These are phyloP conservation scores for Testicularia cyperi DNA, from an alignment of 1,284 basidiomycete genomes.

Conservation along the genomic window DNA sequence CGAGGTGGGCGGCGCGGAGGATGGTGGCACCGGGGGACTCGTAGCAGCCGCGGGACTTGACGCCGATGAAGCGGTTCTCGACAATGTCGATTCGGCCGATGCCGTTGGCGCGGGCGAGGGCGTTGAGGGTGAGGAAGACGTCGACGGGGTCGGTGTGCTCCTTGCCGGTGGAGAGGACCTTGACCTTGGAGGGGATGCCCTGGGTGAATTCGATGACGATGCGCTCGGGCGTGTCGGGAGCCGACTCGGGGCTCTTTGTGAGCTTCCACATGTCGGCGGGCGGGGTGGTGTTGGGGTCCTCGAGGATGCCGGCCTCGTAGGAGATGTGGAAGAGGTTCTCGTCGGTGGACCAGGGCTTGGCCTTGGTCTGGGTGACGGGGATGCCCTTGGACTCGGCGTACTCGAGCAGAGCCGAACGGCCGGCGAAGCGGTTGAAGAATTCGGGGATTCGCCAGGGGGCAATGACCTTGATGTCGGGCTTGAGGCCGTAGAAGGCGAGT, in stretches of 20 bases:
- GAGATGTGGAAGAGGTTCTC: constrained; percentile 99
- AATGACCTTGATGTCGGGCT: constrained; percentile 97
- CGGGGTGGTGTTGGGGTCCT: constrained; percentile 92
- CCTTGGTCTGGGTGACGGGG: constrained; percentile 89
- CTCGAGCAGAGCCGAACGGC: constrained; percentile 85
- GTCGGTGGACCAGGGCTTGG: constrained; percentile 95
- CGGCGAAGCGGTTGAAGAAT: constrained; percentile 96
- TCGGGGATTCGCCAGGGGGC: constrained; percentile 96
- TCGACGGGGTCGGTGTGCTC: constrained; percentile 82
- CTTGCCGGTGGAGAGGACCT: constrained; percentile 47
- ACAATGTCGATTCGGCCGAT: constrained; percentile 97
- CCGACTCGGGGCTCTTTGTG: constrained; percentile 78
- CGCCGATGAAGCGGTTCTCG: constrained; percentile 98
- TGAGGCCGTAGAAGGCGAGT: constrained; percentile 96
- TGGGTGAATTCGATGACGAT: constrained; percentile 71
- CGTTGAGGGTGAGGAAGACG: constrained; percentile 88
- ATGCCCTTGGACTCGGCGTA: constrained; percentile 88
- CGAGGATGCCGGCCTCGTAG: constrained; percentile 97
- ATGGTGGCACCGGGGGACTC: constrained; percentile 96
- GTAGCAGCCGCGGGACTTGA: constrained; percentile 98
- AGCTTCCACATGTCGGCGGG: constrained; percentile 99
- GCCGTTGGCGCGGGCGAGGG: constrained; percentile 89
- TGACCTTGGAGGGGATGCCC: constrained; percentile 68
- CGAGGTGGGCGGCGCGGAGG: constrained; percentile 90
- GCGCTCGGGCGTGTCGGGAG: constrained; percentile 77